Percentiles rank a stretch among this genome's conserved stretches.
These are phyloP conservation scores for Fusarium sp. DNA, from an alignment of 2,329 filamentous ascomycete genomes.

Conservation along the genomic window DNA sequence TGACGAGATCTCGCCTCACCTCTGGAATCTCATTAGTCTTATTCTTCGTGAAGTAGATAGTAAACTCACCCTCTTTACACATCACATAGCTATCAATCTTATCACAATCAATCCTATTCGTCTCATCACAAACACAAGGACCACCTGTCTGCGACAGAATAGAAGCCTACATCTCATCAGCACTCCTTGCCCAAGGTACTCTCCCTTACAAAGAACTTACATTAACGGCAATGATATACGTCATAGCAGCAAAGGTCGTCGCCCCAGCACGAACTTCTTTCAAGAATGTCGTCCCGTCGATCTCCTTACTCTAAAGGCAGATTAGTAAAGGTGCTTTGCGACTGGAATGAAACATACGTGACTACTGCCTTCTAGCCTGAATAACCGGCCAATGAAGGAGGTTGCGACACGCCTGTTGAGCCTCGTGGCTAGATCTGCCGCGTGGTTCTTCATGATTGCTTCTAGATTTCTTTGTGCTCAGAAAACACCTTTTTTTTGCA, in stretches of 20 bases:
- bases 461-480: background rate
- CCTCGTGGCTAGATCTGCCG: background rate
- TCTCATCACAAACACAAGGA: constrained; percentile 23
- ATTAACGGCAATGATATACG: constrained; percentile 42
- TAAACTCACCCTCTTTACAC: constrained; percentile 45
- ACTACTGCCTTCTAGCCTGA: constrained; percentile 28
- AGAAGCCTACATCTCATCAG: constrained; percentile 5
- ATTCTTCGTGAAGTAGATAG: rapidly evolving
- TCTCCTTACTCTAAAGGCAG: constrained; percentile 51
- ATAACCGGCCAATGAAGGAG: constrained; percentile 22
- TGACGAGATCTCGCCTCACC: constrained; percentile 77
- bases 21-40: constrained; percentile 43
- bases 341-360: constrained; percentile 10
- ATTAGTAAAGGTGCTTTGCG: background rate
- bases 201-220: background rate
- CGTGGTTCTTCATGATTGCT: constrained; percentile 7
- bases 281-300: constrained; percentile 66
- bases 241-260: constrained; percentile 56
- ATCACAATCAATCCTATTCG: constrained; percentile 52
- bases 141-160: constrained; percentile 29
- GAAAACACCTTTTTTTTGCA: rapidly evolving
- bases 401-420: constrained; percentile 12
- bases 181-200: background rate
- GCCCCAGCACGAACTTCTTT: constrained; percentile 70
- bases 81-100: constrained; percentile 55